Conservation (phyloP, 2,329 filamentous ascomycete species). For the Neurospora crassa region DNA sequence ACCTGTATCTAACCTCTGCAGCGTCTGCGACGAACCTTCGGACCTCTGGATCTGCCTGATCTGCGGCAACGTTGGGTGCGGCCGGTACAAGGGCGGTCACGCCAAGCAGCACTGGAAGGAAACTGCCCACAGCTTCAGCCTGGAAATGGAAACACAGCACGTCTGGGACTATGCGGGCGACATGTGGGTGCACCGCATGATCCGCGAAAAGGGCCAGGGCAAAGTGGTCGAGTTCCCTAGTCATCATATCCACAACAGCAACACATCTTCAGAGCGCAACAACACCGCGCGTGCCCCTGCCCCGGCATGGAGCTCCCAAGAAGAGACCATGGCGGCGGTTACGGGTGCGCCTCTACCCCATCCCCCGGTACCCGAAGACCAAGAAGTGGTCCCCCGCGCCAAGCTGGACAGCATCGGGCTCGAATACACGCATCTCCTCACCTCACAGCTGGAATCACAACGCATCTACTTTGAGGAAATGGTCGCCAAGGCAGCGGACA, state of each 20-base stretch:
- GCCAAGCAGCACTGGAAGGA: constrained; percentile 90
- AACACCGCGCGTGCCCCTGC: not conserved
- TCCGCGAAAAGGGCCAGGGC: constrained; percentile 85
- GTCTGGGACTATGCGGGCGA: constrained; percentile 98
- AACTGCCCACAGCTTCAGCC: constrained; percentile 80
- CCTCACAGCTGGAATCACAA: constrained; percentile 86
- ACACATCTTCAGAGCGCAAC: constrained; percentile 2
- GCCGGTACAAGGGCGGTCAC: constrained; percentile 86
- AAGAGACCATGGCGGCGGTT: constrained; percentile 1
- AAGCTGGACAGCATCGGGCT: constrained; percentile 71
- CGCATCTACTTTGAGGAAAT: constrained; percentile 91
- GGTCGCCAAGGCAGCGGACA: constrained; percentile 79
- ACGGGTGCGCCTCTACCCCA: not conserved
- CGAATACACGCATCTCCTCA: constrained; percentile 91
- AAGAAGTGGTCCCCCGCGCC: constrained; percentile 52
- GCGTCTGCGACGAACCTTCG: constrained; percentile 65
- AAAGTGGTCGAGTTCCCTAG: constrained; percentile 84
- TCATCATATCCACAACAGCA: constrained; percentile 23
- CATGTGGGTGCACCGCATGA: constrained; percentile 89
- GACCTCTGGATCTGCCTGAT: constrained; percentile 96
- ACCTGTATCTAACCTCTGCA: constrained; percentile 59
- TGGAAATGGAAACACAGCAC: constrained; percentile 87
- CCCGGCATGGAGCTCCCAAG: not conserved
- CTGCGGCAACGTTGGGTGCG: constrained; percentile 86
- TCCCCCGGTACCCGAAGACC: constrained; percentile 1